Base-by-base conservation (phyloP, 805 yeast genomes). In the Lipomyces starkeyi region DNA sequence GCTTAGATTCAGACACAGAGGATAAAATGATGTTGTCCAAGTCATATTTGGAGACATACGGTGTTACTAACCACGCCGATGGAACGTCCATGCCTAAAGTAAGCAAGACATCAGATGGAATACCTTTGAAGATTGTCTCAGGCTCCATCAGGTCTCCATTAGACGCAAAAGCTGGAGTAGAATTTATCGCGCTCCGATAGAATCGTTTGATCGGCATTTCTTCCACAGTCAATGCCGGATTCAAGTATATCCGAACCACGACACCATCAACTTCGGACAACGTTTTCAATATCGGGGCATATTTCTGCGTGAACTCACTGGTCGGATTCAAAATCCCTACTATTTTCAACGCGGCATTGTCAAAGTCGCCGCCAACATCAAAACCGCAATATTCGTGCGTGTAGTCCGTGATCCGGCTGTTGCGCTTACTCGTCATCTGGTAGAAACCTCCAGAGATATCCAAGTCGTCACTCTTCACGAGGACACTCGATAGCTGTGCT, bases 251-350 rank as follows among this genome's bases (percentile, higher is more conserved):
- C 25, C 83, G 82, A 4, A 88, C 74, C 25, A 85, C 84, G 3
- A 90, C 82, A 72, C 84, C 86, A 0, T 85, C 78, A 34, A 87
- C 74, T 29, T 80, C 76, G 40, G 78, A 76, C 8, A 89, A 70
- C 0, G 85, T 72, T 25, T 73, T 68, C 22, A 79, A 69, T 20
- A 90, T 75, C 0, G 89, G 79, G 0, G 89, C 72, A 8, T 87
- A 74, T 60, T 84, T 85, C 74, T 91, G 98, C 0, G 96, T 84
- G 17, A 80, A 73, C 72, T 90, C 93, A 67, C 85, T 84, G 1
- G 87, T 77, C 0, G 98, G 98, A 76, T 95, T 93, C 53, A 91
- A 74, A 0, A 90, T 78, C 0, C 90, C 80, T 3, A 85, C 77
- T 3, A 93, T 74, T 68, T 89, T 89, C 25, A 92, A 75, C 20